A percentile compares a stretch with the other conserved stretches of the same genome.
Conservation (phyloP, 106 monocot species). For the Hemerocallis citrina region DNA sequence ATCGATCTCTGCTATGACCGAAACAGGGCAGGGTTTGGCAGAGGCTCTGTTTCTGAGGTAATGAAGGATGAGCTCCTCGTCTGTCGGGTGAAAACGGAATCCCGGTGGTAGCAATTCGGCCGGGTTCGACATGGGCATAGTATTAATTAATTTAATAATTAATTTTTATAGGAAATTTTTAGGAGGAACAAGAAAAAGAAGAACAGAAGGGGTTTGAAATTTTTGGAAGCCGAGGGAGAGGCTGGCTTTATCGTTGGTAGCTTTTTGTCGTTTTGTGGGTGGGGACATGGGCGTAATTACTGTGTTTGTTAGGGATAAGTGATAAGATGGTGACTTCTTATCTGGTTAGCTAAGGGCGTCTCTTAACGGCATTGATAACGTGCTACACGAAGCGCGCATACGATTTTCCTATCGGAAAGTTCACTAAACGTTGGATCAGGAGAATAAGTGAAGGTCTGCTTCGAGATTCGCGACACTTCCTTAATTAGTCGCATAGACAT, state of each 20-base stretch:
- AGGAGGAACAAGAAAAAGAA: background rate
- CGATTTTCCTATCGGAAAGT: too few species aligned
- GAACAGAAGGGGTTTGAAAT: slow-evolving; percentile 25
- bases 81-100: slow-evolving; percentile 58
- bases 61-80: slow-evolving; percentile 64
- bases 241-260: slow-evolving; percentile 27
- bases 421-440: too few species aligned
- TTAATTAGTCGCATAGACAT: too few species aligned
- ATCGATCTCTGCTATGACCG: slow-evolving; percentile 62
- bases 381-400: too few species aligned
- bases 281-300: slow-evolving; percentile 13
- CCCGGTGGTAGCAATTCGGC: slow-evolving; percentile 37
- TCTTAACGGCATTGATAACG: too few species aligned
- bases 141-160: too few species aligned
- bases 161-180: background rate
- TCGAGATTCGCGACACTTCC: too few species aligned
- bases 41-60: slow-evolving; percentile 38
- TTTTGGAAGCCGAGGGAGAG: slow-evolving; percentile 23
- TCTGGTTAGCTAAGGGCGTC: too few species aligned
- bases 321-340: too few species aligned
- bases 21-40: slow-evolving; percentile 34
- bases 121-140: slow-evolving; percentile 38
- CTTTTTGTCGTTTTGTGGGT: slow-evolving; percentile 23
- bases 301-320: background rate
- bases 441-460: background rate